Conservation (phyloP, 2,329 filamentous ascomycete genomes). For the Trichoderma sp. region DNA sequence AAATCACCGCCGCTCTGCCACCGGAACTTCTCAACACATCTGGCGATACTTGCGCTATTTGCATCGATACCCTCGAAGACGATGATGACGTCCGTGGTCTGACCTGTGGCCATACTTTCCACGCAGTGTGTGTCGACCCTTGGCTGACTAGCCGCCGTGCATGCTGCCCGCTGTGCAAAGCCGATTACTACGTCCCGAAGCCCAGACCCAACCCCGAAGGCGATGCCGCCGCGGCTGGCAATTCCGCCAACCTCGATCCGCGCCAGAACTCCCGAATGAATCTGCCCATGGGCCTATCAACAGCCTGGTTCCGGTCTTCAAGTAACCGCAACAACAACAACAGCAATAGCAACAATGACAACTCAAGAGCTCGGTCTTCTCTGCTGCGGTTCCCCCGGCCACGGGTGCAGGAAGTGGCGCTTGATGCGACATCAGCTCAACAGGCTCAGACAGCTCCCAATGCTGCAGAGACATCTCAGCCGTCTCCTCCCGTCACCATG, state of each 20-base stretch:
- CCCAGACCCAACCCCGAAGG: conserved; percentile 61
- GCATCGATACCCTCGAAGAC: conserved; percentile 89
- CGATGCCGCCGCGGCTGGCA: conserved; percentile 24
- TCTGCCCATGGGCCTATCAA: conserved; percentile 45
- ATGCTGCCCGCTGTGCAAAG: conserved; percentile 96
- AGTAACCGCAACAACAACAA: not conserved
- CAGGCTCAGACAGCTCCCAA: not conserved
- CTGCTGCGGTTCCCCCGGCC: not conserved
- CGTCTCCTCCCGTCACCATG: conserved; percentile 28
- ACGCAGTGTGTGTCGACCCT: conserved; percentile 91
- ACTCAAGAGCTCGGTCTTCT: conserved; percentile 6
- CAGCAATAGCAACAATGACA: not conserved
- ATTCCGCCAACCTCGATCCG: conserved; percentile 33
- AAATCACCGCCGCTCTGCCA: conserved; percentile 79
- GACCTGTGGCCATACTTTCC: conserved; percentile 97
- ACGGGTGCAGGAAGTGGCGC: not conserved
- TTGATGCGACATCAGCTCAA: not conserved
- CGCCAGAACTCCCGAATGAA: conserved; percentile 50
- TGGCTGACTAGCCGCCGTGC: conserved; percentile 94
- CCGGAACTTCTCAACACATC: conserved; percentile 78
- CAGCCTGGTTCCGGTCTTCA: conserved; percentile 41
- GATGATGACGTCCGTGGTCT: conserved; percentile 93
- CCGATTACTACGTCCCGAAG: conserved; percentile 95
- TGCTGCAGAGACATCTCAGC: not conserved
- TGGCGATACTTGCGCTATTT: conserved; percentile 95